A percentile compares a stretch with the other conserved stretches of the same genome.
These are phyloP conservation scores for Citrus maxima DNA, from an alignment of 345 rosid genomes.

Conservation along the genomic window DNA sequence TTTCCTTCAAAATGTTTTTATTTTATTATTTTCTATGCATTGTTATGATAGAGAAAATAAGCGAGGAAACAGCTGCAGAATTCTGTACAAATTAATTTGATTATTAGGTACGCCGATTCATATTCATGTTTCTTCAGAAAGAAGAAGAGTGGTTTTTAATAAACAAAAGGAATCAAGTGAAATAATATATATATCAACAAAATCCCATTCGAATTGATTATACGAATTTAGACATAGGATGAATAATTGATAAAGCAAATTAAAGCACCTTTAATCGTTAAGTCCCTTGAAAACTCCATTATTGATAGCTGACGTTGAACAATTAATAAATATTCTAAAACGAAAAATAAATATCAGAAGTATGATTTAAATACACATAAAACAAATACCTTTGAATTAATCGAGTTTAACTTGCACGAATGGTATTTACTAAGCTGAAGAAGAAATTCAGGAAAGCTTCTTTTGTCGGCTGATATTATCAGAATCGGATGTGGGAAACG, in stretches of 20 bases:
- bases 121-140: not conserved
- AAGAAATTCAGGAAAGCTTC: not conserved
- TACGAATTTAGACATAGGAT: not conserved
- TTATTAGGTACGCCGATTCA: not conserved
- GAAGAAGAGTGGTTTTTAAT: not conserved
- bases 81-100: not conserved
- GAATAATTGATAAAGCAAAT: not conserved
- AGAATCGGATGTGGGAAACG: slow-evolving; percentile 2
- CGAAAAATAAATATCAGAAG: not conserved
- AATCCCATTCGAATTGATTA: not conserved
- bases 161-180: not conserved
- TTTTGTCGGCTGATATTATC: not conserved
- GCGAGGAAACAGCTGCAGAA: not conserved
- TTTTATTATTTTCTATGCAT: not conserved
- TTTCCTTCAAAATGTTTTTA: not conserved
- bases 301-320: not conserved
- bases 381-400: not conserved
- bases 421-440: not conserved
- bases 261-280: not conserved
- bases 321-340: not conserved
- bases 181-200: not conserved
- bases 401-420: not conserved
- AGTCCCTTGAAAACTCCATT: not conserved
- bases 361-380: no score
- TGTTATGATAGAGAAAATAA: not conserved